Conservation (phyloP, 140 eudicot species). For the Oenanthe javanica region DNA sequence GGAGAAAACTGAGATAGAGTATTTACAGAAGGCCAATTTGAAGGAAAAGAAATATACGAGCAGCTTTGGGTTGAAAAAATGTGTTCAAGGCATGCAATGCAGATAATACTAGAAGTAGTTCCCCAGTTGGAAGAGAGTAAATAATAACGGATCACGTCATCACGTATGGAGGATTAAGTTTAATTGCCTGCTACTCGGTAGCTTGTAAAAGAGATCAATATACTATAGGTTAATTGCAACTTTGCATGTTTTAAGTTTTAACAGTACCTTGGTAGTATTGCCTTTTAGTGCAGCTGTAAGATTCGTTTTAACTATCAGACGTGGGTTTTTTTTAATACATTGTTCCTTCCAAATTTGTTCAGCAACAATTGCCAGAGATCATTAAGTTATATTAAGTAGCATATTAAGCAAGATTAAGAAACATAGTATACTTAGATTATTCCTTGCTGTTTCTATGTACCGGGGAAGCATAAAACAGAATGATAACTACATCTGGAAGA, state of each 20-base stretch:
- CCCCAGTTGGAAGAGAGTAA: slow-evolving; percentile 18
- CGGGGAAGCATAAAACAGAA: too few species aligned
- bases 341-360: background rate
- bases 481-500: too few species aligned
- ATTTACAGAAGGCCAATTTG: background rate
- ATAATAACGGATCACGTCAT: background rate
- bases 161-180: too few species aligned
- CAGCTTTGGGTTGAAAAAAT: background rate
- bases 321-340: background rate
- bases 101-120: background rate
- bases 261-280: background rate
- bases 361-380: background rate
- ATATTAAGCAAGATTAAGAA: too few species aligned
- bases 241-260: background rate
- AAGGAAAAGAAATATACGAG: background rate
- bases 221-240: background rate
- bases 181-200: too few species aligned
- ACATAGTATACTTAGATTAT: too few species aligned
- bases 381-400: background rate
- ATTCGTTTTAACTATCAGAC: background rate
- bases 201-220: background rate
- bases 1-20: slow-evolving; percentile 9
- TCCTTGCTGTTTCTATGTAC: too few species aligned
- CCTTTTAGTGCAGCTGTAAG: background rate
- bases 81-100: background rate